phyloP scores from a whole-genome alignment of 257 asterid species.

The Ophiorrhiza pumila region DNA sequence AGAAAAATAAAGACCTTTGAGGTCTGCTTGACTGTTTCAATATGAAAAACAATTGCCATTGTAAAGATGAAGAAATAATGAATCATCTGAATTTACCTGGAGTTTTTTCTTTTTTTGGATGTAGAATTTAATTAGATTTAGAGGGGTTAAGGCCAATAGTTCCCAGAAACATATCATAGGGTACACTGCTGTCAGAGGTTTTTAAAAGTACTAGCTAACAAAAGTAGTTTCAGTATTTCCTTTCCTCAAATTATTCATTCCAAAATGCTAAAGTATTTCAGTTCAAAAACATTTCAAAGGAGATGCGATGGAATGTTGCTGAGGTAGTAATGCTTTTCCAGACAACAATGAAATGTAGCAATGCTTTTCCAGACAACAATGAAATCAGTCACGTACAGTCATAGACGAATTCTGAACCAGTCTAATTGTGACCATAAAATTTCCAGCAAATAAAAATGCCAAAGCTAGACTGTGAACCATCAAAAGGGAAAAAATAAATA shows the following conservation, averaged over 20 bases:
- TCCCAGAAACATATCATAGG: no score
- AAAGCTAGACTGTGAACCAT: no score
- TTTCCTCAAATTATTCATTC: neutral
- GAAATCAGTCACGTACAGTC: neutral
- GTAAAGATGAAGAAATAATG: neutral
- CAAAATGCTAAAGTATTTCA: neutral
- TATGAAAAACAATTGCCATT: neutral
- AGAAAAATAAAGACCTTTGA: neutral
- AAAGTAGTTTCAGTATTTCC: neutral
- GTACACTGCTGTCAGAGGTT: neutral
- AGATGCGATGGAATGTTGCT: neutral
- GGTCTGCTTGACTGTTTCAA: slow-evolving; percentile 2
- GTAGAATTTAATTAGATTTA: neutral
- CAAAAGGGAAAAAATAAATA: neutral
- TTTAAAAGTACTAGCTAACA: neutral
- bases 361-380: neutral
- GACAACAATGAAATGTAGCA: neutral
- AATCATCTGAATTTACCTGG: no score
- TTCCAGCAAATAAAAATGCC: no score
- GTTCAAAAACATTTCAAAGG: neutral
- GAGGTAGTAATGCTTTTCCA: neutral
- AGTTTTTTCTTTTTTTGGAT: no score
- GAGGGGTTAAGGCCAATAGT: no score
- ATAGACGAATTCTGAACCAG: no score
- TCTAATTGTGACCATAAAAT: no score